Percentiles rank a stretch among this genome's conserved stretches.
Conservation (phyloP, 1,284 basidiomycete species). For the Trichosporon sp. region DNA sequence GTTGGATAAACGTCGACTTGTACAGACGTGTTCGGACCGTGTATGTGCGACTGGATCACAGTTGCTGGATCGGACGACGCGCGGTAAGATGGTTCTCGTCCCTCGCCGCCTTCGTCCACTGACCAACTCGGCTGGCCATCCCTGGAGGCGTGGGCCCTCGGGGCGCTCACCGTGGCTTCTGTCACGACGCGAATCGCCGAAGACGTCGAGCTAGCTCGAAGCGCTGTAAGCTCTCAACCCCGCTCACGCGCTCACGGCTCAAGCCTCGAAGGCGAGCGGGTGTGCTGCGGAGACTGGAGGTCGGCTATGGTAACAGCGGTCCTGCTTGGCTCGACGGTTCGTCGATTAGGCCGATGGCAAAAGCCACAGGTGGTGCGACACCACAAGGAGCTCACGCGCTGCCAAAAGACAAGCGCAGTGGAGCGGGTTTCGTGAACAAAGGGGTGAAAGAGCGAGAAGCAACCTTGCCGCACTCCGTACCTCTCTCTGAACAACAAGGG, state of each 20-base stretch:
- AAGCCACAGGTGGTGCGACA: background rate
- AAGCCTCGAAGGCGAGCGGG: conserved; percentile 35
- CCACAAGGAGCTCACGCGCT: conserved; percentile 2
- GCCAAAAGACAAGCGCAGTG: background rate
- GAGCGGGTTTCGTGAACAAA: background rate
- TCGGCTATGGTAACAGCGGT: conserved; percentile 25
- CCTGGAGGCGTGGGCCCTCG: background rate
- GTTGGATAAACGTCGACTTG: conserved; percentile 5
- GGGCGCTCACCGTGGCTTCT: background rate
- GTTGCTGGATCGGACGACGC: background rate
- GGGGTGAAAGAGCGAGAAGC: background rate
- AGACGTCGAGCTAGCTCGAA: conserved; percentile 10
- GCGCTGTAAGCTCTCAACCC: conserved; percentile 29
- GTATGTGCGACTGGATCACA: background rate
- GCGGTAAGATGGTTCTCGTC: background rate
- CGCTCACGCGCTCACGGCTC: conserved; percentile 38
- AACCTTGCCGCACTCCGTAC: background rate
- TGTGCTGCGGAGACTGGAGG: conserved; percentile 35
- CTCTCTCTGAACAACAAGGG: conserved; percentile 5
- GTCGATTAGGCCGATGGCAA: background rate
- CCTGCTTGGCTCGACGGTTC: background rate
- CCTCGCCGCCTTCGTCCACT: background rate
- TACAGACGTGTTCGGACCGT: background rate
- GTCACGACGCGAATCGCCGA: background rate
- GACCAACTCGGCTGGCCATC: background rate